A percentile compares a stretch with the other conserved stretches of the same genome.
These are phyloP conservation scores for Acer negundo DNA, from an alignment of 345 rosid genomes.

Conservation along the genomic window DNA sequence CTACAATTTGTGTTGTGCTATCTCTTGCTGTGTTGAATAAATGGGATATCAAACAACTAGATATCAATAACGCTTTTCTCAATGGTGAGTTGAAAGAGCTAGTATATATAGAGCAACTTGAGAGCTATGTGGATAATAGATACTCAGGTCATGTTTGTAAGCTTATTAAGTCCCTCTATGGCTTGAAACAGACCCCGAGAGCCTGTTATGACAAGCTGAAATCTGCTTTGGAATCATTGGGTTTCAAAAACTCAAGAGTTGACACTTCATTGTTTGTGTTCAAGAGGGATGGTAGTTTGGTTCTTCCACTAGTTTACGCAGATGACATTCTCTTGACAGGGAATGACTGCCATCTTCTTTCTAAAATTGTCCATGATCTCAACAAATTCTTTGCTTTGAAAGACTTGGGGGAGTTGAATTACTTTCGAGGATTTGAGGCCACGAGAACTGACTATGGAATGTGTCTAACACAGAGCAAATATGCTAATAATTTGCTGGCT, in stretches of 20 bases:
- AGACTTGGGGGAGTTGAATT: too few species aligned
- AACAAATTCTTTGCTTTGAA: too few species aligned
- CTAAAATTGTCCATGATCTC: too few species aligned
- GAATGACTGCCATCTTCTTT: too few species aligned
- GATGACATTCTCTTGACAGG: neutral
- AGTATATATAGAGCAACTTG: neutral
- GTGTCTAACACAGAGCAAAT: too few species aligned
- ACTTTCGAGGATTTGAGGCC: too few species aligned
- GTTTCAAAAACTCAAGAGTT: too few species aligned
- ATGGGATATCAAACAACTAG: neutral
- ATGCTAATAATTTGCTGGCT: too few species aligned
- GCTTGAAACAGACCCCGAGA: neutral
- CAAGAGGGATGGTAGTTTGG: too few species aligned
- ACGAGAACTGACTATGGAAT: too few species aligned
- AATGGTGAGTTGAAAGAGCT: neutral
- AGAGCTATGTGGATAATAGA: neutral
- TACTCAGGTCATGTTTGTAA: neutral
- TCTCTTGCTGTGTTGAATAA: neutral
- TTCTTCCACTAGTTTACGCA: neutral
- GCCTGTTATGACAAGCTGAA: neutral
- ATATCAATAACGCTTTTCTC: neutral
- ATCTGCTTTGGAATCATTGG: neutral
- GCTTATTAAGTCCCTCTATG: neutral
- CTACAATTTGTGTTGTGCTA: neutral
- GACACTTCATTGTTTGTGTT: too few species aligned